Evolutionary conservation across 2,329 filamentous ascomycete genomes (phyloP).

Genomic region (Parastagonospora avenae): DNA sequence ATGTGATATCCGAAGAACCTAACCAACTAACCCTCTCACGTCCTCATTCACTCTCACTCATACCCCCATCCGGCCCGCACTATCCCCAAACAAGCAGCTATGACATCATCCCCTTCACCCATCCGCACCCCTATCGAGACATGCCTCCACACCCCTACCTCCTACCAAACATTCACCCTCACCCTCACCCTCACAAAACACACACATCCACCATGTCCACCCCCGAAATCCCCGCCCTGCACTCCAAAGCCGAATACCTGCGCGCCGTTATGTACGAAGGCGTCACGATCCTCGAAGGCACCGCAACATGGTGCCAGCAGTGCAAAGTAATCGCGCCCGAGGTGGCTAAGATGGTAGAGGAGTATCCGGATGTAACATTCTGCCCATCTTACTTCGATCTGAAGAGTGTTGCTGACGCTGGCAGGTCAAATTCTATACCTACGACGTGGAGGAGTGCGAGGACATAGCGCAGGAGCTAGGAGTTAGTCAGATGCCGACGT

Average conservation of each 20-base stretch:
- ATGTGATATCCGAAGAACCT: too few relatives aligned
- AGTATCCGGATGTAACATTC: slow-evolving; percentile 29
- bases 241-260: slow-evolving; percentile 34
- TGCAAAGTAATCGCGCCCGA: slow-evolving; percentile 36
- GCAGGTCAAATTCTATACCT: slow-evolving; percentile 32
- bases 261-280: slow-evolving; percentile 37
- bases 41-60: too few relatives aligned
- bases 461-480: slow-evolving; percentile 40
- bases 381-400: slow-evolving; percentile 15
- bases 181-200: background rate
- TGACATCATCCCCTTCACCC: slow-evolving; percentile 5
- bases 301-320: slow-evolving; percentile 36
- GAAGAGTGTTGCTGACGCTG: background rate
- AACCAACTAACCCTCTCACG: too few relatives aligned
- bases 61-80: background rate
- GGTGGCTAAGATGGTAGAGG: slow-evolving; percentile 29
- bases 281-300: slow-evolving; percentile 38
- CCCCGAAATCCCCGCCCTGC: slow-evolving; percentile 25
- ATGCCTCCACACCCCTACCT: background rate
- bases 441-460: slow-evolving; percentile 37
- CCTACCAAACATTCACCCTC: background rate
- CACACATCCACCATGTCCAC: background rate
- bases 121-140: background rate
- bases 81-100: slow-evolving; percentile 3
- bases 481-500: slow-evolving; percentile 32